Percentiles rank a stretch among this genome's conserved stretches.
phyloP scores from a whole-genome alignment of 2,329 filamentous ascomycete genomes.

The Scytalidium lignicola region DNA sequence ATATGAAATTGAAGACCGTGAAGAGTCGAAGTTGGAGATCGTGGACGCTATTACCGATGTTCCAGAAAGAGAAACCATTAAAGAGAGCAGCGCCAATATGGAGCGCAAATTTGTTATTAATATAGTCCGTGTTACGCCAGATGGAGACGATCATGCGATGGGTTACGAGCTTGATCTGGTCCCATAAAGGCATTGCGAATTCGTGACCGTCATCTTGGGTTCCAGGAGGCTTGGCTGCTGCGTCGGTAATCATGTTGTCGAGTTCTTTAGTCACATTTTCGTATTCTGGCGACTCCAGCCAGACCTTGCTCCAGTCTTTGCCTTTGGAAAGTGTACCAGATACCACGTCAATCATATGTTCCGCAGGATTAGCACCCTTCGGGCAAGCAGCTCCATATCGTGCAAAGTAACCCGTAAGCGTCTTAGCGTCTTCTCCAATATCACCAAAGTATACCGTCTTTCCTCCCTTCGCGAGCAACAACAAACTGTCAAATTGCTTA shows the following conservation, averaged over 20 bases:
- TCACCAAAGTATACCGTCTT: conserved; percentile 66
- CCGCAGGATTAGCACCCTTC: conserved; percentile 34
- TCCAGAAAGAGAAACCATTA: conserved; percentile 59
- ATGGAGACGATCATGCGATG: conserved; percentile 39
- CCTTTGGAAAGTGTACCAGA: conserved; percentile 47
- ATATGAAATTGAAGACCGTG: conserved; percentile 59
- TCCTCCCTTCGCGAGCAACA: conserved; percentile 61
- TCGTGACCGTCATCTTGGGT: conserved; percentile 38
- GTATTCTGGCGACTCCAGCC: conserved; percentile 56
- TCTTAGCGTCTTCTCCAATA: conserved; percentile 54
- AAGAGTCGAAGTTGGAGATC: conserved; percentile 53
- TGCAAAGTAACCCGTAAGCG: conserved; percentile 57
- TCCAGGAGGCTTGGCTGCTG: conserved; percentile 29
- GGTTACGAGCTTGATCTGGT: conserved; percentile 33
- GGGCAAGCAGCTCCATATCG: conserved; percentile 41
- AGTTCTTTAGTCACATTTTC: conserved; percentile 51
- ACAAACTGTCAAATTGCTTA: conserved; percentile 52
- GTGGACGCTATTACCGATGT: conserved; percentile 44
- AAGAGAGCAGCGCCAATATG: conserved; percentile 52
- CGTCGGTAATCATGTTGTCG: conserved; percentile 47
- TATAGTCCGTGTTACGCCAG: conserved; percentile 58
- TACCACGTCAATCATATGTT: conserved; percentile 40
- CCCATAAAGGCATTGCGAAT: conserved; percentile 45
- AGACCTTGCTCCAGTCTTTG: conserved; percentile 63
- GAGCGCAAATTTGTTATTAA: conserved; percentile 45